Conservation (phyloP, 179 eudicot species). For the Silene noctiflora region DNA sequence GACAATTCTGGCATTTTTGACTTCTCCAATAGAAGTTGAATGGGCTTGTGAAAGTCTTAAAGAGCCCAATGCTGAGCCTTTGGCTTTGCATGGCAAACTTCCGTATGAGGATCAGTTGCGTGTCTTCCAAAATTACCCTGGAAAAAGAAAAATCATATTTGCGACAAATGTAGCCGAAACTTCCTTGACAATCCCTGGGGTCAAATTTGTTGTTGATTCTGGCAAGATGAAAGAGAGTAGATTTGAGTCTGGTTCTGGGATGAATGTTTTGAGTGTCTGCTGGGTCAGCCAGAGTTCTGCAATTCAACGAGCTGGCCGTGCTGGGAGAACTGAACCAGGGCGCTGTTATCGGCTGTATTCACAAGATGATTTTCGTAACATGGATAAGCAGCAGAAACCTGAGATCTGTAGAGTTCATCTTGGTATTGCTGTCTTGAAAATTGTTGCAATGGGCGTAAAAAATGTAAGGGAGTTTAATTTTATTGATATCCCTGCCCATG, state of each 20-base stretch:
- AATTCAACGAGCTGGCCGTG: slow-evolving; percentile 94
- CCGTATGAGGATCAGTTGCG: slow-evolving; percentile 66
- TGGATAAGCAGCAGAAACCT: slow-evolving; percentile 79
- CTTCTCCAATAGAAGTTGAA: slow-evolving; percentile 88
- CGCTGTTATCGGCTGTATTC: slow-evolving; percentile 80
- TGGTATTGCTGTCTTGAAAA: slow-evolving; percentile 85
- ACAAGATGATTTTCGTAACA: slow-evolving; percentile 41
- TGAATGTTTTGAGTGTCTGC: slow-evolving; percentile 77
- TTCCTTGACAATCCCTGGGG: slow-evolving; percentile 91
- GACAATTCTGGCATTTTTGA: slow-evolving; percentile 81
- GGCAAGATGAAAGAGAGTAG: slow-evolving; percentile 84
- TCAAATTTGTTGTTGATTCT: slow-evolving; percentile 85
- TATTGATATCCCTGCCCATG: slow-evolving; percentile 63
- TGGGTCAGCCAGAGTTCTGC: slow-evolving; percentile 92
- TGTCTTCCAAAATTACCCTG: slow-evolving; percentile 57
- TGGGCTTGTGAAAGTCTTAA: slow-evolving; percentile 80
- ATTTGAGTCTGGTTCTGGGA: slow-evolving; percentile 81
- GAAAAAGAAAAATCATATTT: slow-evolving; percentile 81
- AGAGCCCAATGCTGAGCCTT: slow-evolving; percentile 38
- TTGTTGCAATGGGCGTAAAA: slow-evolving; percentile 70
- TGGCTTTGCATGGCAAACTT: slow-evolving; percentile 87
- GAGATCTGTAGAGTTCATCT: slow-evolving; percentile 91
- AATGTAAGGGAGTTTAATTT: slow-evolving; percentile 72
- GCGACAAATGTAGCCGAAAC: slow-evolving; percentile 95
- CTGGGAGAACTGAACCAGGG: slow-evolving; percentile 95